Evolutionary conservation across 108 stramenopile genomes (phyloP).

Genomic region (Cyclostephanos tholiformis): DNA sequence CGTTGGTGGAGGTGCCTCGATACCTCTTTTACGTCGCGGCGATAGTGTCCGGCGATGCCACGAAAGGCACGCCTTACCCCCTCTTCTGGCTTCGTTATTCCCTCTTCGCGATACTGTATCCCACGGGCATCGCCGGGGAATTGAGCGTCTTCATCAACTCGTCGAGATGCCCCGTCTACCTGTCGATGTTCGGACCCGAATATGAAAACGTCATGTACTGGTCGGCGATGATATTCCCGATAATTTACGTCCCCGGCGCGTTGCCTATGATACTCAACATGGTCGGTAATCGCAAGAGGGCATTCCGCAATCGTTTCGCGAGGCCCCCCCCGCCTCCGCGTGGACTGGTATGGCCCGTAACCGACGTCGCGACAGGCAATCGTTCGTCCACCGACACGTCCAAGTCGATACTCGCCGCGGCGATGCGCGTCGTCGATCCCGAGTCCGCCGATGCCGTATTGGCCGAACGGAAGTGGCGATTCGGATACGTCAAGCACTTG

Average conservation of each 20-base stretch:
- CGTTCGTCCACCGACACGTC: constrained; percentile 89
- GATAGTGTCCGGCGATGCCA: constrained; percentile 82
- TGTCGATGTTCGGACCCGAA: constrained; percentile 42
- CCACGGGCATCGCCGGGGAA: constrained; percentile 95
- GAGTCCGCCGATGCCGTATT: constrained; percentile 63
- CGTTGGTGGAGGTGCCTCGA: constrained; percentile 90
- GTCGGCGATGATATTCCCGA: constrained; percentile 67
- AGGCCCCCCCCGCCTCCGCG: constrained; percentile 86
- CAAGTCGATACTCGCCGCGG: constrained; percentile 87
- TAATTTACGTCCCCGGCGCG: constrained; percentile 84
- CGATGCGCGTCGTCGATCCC: constrained; percentile 79
- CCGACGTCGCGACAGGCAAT: constrained; percentile 58
- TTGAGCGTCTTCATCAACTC: constrained; percentile 75
- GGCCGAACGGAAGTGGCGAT: constrained; percentile 78
- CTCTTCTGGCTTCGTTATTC: constrained; percentile 98
- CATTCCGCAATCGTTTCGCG: constrained; percentile 92
- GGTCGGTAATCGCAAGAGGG: constrained; percentile 86
- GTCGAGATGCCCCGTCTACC: constrained; percentile 61
- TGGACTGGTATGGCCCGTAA: constrained; percentile 88
- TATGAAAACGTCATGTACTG: constrained; percentile 51
- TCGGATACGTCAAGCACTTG: constrained; percentile 92
- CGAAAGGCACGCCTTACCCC: constrained; percentile 88
- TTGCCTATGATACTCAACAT: constrained; percentile 97
- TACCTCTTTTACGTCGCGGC: constrained; percentile 95
- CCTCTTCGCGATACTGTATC: constrained; percentile 93